A percentile compares a stretch with the other conserved stretches of the same genome.
Conservation (phyloP, 192 early-diverging fungal genomes). For the Coemansia sp. region DNA sequence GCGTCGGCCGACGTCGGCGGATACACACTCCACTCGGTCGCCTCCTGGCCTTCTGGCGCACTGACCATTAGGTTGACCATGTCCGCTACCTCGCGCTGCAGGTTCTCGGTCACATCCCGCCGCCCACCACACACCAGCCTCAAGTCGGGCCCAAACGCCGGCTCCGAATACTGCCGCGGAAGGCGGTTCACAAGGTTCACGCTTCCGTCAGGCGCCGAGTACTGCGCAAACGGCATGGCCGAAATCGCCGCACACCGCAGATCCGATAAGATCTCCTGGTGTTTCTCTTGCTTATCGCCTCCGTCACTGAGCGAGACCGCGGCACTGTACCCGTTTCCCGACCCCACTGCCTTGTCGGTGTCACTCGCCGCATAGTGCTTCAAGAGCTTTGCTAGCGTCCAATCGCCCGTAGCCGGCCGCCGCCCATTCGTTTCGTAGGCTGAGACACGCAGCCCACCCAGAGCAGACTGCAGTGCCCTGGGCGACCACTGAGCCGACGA, state of each 20-base stretch:
- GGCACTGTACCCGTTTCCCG: no score
- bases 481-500: conserved; percentile 5
- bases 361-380: conserved; percentile 1
- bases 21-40: conserved; percentile 64
- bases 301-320: no score
- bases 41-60: conserved; percentile 7
- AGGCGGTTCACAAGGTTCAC: conserved; percentile 57
- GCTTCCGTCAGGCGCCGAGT: conserved; percentile 46
- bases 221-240: conserved; percentile 53
- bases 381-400: conserved; percentile 13
- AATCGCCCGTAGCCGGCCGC: not conserved
- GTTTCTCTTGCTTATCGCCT: no score
- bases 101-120: conserved; percentile 53
- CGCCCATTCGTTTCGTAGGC: not conserved
- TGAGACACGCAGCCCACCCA: conserved; percentile 3
- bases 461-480: not conserved
- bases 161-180: conserved; percentile 47
- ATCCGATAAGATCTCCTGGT: no score
- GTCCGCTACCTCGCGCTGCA: conserved; percentile 67
- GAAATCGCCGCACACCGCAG: no score
- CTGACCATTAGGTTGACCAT: conserved; percentile 65
- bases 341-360: no score
- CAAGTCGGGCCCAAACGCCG: conserved; percentile 62
- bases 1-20: conserved; percentile 19
- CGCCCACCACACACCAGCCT: conserved; percentile 54